Conservation (phyloP, 2,329 filamentous ascomycete species). For the Zymoseptoria crescenta region DNA sequence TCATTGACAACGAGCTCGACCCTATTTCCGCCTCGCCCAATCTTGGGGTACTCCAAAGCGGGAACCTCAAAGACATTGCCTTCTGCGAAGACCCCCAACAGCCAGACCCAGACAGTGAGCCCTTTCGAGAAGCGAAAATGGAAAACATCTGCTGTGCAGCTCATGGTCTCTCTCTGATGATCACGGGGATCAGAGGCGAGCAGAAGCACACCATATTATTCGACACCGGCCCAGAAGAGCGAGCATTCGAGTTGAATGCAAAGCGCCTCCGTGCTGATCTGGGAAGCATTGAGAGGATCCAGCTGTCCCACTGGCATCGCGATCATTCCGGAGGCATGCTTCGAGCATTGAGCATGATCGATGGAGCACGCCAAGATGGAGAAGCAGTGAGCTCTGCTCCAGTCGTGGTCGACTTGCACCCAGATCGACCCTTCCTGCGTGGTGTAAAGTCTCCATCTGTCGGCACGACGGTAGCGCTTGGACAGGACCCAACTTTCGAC, state of each 20-base stretch:
- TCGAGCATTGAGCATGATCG: slow-evolving; percentile 18
- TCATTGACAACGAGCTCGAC: slow-evolving; percentile 25
- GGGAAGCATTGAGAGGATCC: slow-evolving; percentile 17
- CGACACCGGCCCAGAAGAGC: slow-evolving; percentile 24
- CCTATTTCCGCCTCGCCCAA: slow-evolving; percentile 21
- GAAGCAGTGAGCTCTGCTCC: background rate
- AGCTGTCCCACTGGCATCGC: slow-evolving; percentile 23
- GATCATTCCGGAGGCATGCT: slow-evolving; percentile 25
- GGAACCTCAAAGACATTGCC: slow-evolving; percentile 19
- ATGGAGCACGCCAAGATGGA: slow-evolving; percentile 7
- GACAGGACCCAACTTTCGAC: slow-evolving; percentile 21
- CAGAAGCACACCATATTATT: slow-evolving; percentile 20
- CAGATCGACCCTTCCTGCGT: slow-evolving; percentile 17
- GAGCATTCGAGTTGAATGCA: slow-evolving; percentile 20
- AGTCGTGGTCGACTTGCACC: slow-evolving; percentile 22
- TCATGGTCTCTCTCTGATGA: slow-evolving; percentile 24
- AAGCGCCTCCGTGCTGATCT: slow-evolving; percentile 17
- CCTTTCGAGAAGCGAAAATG: slow-evolving; percentile 18
- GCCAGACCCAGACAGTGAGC: slow-evolving; percentile 7
- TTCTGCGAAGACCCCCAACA: slow-evolving; percentile 6
- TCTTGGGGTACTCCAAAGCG: slow-evolving; percentile 14
- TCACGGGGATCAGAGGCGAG: slow-evolving; percentile 18
- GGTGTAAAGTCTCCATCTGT: slow-evolving; percentile 15
- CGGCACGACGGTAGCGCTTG: slow-evolving; percentile 2
- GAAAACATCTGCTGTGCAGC: slow-evolving; percentile 24